phyloP scores from a whole-genome alignment of 306 rosid genomes.

The Urtica urens region DNA sequence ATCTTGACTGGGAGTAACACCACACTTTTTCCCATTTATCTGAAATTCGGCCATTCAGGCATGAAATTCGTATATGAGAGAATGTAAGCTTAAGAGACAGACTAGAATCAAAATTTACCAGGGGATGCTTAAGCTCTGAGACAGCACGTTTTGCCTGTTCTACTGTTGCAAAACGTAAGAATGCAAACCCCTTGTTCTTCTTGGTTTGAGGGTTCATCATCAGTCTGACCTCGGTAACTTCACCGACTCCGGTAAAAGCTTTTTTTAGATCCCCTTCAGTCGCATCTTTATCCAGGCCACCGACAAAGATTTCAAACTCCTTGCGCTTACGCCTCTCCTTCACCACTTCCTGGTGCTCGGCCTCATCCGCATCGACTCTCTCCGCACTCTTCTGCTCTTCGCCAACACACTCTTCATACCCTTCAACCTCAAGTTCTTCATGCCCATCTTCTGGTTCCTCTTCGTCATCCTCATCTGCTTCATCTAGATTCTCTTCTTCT shows the following conservation, averaged over 20 bases:
- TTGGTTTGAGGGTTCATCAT: slow-evolving; percentile 95
- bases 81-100: slow-evolving; percentile 19
- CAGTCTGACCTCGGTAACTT: slow-evolving; percentile 79
- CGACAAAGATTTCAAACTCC: slow-evolving; percentile 96
- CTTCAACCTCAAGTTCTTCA: slow-evolving; percentile 73
- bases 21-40: slow-evolving; percentile 95
- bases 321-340: slow-evolving; percentile 88
- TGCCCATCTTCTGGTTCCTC: slow-evolving; percentile 71
- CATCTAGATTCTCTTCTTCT: slow-evolving; percentile 59
- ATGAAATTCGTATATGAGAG: slow-evolving; percentile 17
- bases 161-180: slow-evolving; percentile 76
- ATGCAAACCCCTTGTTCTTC: slow-evolving; percentile 97
- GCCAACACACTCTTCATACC: slow-evolving; percentile 51
- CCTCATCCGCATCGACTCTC: slow-evolving; percentile 61
- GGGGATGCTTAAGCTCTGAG: slow-evolving; percentile 60
- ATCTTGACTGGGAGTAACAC: slow-evolving; percentile 95
- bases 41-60: slow-evolving; percentile 40
- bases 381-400: slow-evolving; percentile 47
- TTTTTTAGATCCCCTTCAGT: slow-evolving; percentile 76
- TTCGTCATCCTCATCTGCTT: slow-evolving; percentile 76
- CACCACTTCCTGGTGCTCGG: slow-evolving; percentile 76
- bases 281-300: slow-evolving; percentile 92
- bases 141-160: slow-evolving; percentile 92
- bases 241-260: slow-evolving; percentile 66
- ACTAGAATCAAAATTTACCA: slow-evolving; percentile 49